Evolutionary conservation across 352 stramenopile species (phyloP).

Genomic region (Globisporangium viniferum): DNA sequence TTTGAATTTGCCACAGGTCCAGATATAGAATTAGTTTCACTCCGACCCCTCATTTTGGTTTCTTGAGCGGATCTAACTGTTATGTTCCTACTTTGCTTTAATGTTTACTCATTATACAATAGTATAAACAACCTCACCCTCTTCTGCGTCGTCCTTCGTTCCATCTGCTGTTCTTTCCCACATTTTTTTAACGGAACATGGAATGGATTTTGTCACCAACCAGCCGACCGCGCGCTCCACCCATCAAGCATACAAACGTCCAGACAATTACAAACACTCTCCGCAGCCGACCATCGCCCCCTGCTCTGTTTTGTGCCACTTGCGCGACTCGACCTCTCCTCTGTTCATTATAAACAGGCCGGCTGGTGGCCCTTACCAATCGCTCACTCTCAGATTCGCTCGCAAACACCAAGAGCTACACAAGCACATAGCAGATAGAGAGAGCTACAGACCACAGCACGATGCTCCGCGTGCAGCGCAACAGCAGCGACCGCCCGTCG

Average conservation of each 20-base stretch:
- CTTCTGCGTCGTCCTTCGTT: neutral
- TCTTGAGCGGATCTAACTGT: too few species aligned
- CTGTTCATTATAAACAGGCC: too few species aligned
- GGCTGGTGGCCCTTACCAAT: too few species aligned
- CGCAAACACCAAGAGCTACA: neutral
- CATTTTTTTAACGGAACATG: neutral
- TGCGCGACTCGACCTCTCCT: neutral
- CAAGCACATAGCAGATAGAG: neutral
- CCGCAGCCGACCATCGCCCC: neutral
- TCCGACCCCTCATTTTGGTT: too few species aligned
- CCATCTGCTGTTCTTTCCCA: neutral
- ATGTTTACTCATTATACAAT: too few species aligned
- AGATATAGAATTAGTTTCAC: too few species aligned
- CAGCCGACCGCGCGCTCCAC: neutral
- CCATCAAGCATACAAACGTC: neutral
- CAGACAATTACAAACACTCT: neutral
- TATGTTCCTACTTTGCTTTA: too few species aligned
- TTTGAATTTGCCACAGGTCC: too few species aligned
- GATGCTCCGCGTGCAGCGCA: slow-evolving; percentile 9
- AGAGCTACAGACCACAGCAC: neutral
- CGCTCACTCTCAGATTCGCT: slow-evolving; percentile 2
- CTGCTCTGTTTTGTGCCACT: neutral
- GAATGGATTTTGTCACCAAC: neutral
- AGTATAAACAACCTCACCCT: neutral
- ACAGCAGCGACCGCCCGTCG: neutral